Evolutionary conservation across 371 early-diverging fungal genomes (phyloP).

Genomic region (Choanephora cucurbitarum): DNA sequence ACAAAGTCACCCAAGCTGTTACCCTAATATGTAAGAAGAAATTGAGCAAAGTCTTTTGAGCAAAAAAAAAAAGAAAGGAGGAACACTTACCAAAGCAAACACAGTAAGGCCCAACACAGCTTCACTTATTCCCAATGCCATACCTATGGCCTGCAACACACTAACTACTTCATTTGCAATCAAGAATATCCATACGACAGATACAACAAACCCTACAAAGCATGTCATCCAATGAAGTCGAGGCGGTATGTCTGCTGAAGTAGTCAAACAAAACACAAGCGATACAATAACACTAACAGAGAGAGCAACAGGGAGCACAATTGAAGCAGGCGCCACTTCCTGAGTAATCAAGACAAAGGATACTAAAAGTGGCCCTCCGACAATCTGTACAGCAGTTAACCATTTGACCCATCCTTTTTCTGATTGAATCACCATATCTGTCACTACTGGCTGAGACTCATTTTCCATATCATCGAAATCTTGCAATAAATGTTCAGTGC

Average conservation of each 20-base stretch:
- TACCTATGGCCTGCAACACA: constrained; percentile 74
- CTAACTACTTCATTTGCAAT: constrained; percentile 87
- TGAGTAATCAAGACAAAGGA: constrained; percentile 35
- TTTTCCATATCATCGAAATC: constrained; percentile 24
- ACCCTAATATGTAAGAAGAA: constrained; percentile 48
- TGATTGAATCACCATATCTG: constrained; percentile 5
- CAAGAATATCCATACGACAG: constrained; percentile 78
- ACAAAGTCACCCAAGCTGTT: constrained; percentile 85
- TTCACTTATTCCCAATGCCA: constrained; percentile 75
- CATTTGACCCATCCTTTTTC: constrained; percentile 38
- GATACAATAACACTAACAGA: constrained; percentile 24
- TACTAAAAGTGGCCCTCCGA: constrained; percentile 42
- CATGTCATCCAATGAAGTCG: constrained; percentile 54
- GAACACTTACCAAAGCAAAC: constrained; percentile 71
- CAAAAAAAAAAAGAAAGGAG: background rate
- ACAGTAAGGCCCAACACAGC: constrained; percentile 82
- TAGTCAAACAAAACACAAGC: constrained; percentile 32
- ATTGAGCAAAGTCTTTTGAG: no score
- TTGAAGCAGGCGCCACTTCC: constrained; percentile 15
- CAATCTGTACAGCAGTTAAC: constrained; percentile 49
- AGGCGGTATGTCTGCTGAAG: constrained; percentile 30
- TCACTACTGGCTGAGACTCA: constrained; percentile 14
- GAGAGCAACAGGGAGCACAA: constrained; percentile 31
- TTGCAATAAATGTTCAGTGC: constrained; percentile 30
- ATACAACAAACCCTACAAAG: constrained; percentile 70